Conservation (phyloP, 2,329 filamentous ascomycete genomes). For the Sclerotinia nivalis region DNA sequence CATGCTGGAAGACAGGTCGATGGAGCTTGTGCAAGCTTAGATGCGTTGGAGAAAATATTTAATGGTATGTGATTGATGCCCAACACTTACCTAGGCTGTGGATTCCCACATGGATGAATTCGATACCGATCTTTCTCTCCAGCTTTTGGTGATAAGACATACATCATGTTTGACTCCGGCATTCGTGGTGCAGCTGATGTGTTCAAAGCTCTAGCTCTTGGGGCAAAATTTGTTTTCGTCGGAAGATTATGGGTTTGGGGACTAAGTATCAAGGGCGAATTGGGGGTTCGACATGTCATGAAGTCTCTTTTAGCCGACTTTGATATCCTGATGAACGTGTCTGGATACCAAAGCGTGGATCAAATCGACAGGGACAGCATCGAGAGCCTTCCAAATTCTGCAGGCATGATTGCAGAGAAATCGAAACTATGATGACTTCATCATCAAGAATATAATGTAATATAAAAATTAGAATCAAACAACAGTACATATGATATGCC, state of each 20-base stretch:
- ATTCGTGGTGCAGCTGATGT: constrained; percentile 65
- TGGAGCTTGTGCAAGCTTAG: constrained; percentile 58
- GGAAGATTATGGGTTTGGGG: constrained; percentile 64
- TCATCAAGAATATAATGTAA: background rate
- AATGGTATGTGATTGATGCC: constrained; percentile 42
- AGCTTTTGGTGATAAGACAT: constrained; percentile 56
- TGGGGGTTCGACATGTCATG: constrained; percentile 62
- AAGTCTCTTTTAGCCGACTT: constrained; percentile 61
- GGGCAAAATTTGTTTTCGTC: constrained; percentile 62
- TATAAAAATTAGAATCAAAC: background rate
- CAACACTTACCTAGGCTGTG: background rate
- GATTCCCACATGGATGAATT: background rate
- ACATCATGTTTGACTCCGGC: constrained; percentile 66
- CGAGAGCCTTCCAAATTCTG: constrained; percentile 48
- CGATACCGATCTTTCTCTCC: background rate
- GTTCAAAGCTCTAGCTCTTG: constrained; percentile 65
- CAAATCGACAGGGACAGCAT: constrained; percentile 50
- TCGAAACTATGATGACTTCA: constrained; percentile 31
- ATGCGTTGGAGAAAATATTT: constrained; percentile 60
- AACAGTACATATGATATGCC: background rate
- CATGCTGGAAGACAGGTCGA: constrained; percentile 61
- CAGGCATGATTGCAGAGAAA: constrained; percentile 44
- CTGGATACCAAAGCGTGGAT: constrained; percentile 53
- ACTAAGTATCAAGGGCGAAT: constrained; percentile 59
- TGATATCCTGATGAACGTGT: constrained; percentile 62